A percentile compares a stretch with the other conserved stretches of the same genome.
Conservation (phyloP, 306 rosid genomes). For the Citrullus amarus region DNA sequence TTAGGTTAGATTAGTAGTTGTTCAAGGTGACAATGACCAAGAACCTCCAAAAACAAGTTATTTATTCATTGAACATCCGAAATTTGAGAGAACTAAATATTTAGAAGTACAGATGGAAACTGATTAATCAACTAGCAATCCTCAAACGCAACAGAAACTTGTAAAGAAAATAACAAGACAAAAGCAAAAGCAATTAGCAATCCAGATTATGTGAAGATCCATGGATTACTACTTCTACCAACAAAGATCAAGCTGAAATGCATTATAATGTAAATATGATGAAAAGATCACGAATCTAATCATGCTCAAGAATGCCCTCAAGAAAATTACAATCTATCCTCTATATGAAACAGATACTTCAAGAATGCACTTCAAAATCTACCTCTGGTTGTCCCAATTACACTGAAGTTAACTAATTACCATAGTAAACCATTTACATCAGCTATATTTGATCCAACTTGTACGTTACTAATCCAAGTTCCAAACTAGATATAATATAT, state of each 20-base stretch:
- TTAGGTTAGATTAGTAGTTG: neutral
- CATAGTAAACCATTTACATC: neutral
- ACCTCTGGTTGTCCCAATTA: neutral
- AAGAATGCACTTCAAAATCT: neutral
- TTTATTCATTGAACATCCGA: neutral
- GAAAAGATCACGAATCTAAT: neutral
- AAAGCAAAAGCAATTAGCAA: neutral
- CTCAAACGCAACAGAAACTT: neutral
- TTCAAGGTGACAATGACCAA: neutral
- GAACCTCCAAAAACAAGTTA: neutral
- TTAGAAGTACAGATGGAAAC: neutral
- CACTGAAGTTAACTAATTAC: neutral
- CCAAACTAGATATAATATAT: neutral
- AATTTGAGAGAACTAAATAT: neutral
- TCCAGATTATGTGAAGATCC: neutral
- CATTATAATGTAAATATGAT: neutral
- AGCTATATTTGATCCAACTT: neutral
- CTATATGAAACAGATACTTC: neutral
- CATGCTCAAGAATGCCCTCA: neutral
- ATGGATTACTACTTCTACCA: neutral
- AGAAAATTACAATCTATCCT: neutral
- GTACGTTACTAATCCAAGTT: neutral
- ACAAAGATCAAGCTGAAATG: neutral
- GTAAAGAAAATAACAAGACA: neutral
- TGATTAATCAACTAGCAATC: neutral